Base-by-base conservation (phyloP, 108 stramenopile genomes). In the Pseudonitzschia multiseries region DNA sequence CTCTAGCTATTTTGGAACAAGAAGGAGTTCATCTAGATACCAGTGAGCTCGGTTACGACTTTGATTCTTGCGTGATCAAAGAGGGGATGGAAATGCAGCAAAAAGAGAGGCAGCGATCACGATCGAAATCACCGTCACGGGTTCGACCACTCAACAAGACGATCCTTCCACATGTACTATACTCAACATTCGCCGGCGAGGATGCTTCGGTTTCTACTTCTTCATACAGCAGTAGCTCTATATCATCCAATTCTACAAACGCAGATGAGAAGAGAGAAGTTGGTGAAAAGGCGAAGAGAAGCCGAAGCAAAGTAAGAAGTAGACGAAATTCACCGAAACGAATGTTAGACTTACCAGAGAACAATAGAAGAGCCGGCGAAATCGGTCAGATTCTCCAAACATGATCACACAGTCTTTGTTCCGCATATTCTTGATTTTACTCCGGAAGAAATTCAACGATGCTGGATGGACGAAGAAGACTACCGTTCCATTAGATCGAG, bases 391-490 rank as follows among this genome's bases (percentile, higher is more conserved):
- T 62, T 40, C 36, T 62, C 61, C 32, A 33, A 33, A 13, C 31
- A 33, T 40, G 36, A 40, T 62, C 32, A 41, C 32, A 40, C 36
- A 40, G 17, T 62, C 10, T n/a, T 24, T 20, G 26, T 56, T 56
- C 54, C 54, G 24, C 54, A 56, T 26, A 56, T 56, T 20, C 54
- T 56, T 56, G 54, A 56, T 56, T 56, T 56, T 10, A 56, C 54
- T 22, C 54, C 32, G 10, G 36, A 62, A 33, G 61, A 62, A 62
- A 62, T 62, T n/a, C 28, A 62, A 41, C 13, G 8, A 20, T 62
- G 61, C 31, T 62, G 61, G 61, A 62, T 62, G 61, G 36, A 62
- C n/a, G 61, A 62, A 62, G 61, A 62, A 40, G 61, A 62, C 18
- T 62, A 62, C 61, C 36, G 36, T 33, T 62, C 61, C 17, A 62